These are phyloP conservation scores for Kondoa malvinella DNA, from an alignment of 768 basidiomycete genomes.

Conservation along the genomic window DNA sequence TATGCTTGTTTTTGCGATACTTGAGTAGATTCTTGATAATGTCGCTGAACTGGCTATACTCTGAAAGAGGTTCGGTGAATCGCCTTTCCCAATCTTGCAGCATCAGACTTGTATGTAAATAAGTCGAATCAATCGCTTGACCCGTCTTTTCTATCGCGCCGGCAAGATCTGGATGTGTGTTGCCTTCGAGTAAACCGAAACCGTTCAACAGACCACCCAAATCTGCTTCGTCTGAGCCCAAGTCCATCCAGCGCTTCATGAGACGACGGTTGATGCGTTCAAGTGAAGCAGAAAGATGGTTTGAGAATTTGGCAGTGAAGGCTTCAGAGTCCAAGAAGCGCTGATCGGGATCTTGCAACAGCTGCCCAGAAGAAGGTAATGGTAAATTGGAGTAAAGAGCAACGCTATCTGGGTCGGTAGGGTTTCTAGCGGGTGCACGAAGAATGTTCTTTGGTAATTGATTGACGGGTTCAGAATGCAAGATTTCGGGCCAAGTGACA, in stretches of 20 bases:
- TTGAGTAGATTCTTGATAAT: conserved; percentile 88
- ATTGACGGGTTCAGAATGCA: conserved; percentile 81
- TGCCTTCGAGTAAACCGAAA: conserved; percentile 21
- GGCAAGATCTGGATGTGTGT: conserved; percentile 1
- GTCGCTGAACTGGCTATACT: conserved; percentile 81
- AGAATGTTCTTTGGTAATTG: conserved; percentile 85
- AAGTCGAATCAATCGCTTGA: conserved; percentile 85
- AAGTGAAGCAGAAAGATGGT: conserved; percentile 78
- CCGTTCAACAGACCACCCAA: conserved; percentile 27
- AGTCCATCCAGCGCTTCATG: conserved; percentile 87
- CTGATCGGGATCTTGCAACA: conserved; percentile 81
- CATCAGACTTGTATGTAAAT: conserved; percentile 75
- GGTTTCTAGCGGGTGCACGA: conserved; percentile 86
- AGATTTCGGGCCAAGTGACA: conserved; percentile 87
- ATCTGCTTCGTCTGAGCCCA: conserved; percentile 26
- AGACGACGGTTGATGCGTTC: conserved; percentile 86
- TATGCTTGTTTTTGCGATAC: conserved; percentile 94
- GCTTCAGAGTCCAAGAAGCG: conserved; percentile 88
- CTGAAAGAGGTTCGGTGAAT: conserved; percentile 89
- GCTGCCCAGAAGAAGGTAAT: conserved; percentile 60
- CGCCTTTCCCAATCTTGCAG: conserved; percentile 84
- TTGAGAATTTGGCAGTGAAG: conserved; percentile 88
- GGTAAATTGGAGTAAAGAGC: conserved; percentile 60
- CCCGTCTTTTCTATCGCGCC: conserved; percentile 83
- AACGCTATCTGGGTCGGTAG: conserved; percentile 56